phyloP scores from a whole-genome alignment of 2,329 filamentous ascomycete species.

The Colletotrichum salicis region DNA sequence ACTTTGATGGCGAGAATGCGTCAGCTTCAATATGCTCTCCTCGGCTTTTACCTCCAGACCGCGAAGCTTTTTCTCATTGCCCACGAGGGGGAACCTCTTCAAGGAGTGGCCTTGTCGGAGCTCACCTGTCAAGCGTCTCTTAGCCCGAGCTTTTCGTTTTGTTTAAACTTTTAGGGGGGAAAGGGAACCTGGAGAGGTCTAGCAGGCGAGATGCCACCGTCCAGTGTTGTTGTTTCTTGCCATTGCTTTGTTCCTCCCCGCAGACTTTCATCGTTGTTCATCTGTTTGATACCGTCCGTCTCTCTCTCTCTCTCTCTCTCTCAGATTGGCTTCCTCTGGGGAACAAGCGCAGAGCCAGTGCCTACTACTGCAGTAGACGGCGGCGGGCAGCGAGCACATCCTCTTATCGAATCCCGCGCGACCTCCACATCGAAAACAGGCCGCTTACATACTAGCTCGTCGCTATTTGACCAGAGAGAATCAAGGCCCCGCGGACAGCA shows the following conservation, averaged over 20 bases:
- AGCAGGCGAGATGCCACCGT: not conserved
- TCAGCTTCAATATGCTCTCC: not conserved
- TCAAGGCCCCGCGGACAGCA: not conserved
- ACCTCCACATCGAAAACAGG: not conserved
- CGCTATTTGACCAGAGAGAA: slow-evolving; percentile 6
- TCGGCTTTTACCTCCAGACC: not conserved
- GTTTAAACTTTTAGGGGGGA: not conserved
- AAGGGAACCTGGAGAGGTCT: no score
- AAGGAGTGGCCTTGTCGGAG: slow-evolving; percentile 6
- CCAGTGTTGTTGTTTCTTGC: not conserved
- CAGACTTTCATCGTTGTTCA: not conserved
- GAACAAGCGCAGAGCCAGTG: not conserved
- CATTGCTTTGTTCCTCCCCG: not conserved
- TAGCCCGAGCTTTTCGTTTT: not conserved
- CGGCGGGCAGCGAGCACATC: not conserved
- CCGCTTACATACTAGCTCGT: slow-evolving; percentile 10
- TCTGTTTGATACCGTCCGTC: not conserved
- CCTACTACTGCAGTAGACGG: not conserved
- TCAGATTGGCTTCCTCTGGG: not conserved
- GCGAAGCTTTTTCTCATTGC: not conserved
- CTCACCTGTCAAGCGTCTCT: slow-evolving; percentile 3
- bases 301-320: no score
- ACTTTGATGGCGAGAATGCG: not conserved
- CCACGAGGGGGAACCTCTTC: not conserved
- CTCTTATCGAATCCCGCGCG: not conserved